These are phyloP conservation scores for Tetrahymena malaccensis DNA, from an alignment of 73 alveolate genomes.

Conservation along the genomic window DNA sequence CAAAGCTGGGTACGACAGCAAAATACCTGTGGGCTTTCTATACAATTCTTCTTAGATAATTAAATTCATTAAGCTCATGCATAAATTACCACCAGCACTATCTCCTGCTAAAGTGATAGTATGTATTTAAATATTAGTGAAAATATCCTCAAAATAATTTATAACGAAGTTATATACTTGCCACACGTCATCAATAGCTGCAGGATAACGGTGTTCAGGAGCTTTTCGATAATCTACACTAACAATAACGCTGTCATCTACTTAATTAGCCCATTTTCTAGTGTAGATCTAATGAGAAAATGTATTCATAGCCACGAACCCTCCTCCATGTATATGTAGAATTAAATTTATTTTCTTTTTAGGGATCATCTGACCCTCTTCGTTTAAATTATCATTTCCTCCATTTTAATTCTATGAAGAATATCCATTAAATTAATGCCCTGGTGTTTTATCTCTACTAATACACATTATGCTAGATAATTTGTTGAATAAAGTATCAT, in stretches of 20 bases:
- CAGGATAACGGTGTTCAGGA: slow-evolving; percentile 72
- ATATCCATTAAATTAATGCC: background rate
- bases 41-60: slow-evolving; percentile 57
- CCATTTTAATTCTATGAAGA: background rate
- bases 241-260: slow-evolving; percentile 50
- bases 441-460: background rate
- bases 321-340: slow-evolving; percentile 96
- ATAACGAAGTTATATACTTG: slow-evolving; percentile 74
- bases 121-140: slow-evolving; percentile 44
- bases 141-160: slow-evolving; percentile 41
- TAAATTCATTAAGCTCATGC: slow-evolving; percentile 53
- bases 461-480: background rate
- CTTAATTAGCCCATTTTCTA: slow-evolving; percentile 80
- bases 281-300: slow-evolving; percentile 81
- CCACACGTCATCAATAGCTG: slow-evolving; percentile 73
- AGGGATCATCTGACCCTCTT: background rate
- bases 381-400: background rate
- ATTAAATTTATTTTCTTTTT: slow-evolving; percentile 25
- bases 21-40: slow-evolving; percentile 79
- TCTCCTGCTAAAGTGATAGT: slow-evolving; percentile 64
- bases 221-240: slow-evolving; percentile 73
- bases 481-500: background rate
- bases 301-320: slow-evolving; percentile 89
- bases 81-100: slow-evolving; percentile 81
- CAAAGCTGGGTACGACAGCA: slow-evolving; percentile 82